A percentile compares a stretch with the other conserved stretches of the same genome.
Conservation (phyloP, 1,139 yeast genomes). For the Saccharomyces hybrid region DNA sequence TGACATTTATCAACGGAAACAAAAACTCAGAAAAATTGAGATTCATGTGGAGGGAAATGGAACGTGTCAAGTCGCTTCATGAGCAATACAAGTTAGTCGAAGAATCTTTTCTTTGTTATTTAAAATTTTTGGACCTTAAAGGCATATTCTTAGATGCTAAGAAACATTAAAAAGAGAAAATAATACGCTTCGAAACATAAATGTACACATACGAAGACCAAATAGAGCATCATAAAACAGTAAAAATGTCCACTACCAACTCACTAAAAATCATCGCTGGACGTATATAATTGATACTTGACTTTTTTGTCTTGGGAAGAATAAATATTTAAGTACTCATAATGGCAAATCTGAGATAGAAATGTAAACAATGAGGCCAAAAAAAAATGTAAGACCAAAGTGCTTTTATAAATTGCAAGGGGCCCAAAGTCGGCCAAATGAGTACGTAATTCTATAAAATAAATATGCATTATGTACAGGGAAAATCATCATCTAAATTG, state of each 20-base stretch:
- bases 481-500: slow-evolving; percentile 39
- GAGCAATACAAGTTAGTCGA: not conserved
- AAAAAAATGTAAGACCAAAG: not conserved
- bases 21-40: not conserved
- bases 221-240: not conserved
- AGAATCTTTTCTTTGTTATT: not conserved
- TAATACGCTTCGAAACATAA: not conserved
- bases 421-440: not conserved
- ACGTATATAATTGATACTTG: too few relatives aligned
- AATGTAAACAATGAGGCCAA: not conserved
- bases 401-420: not conserved
- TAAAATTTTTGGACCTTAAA: not conserved
- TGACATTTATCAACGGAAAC: not conserved
- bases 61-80: not conserved
- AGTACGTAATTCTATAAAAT: not conserved
- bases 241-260: too few relatives aligned
- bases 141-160: not conserved
- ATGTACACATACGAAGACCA: not conserved
- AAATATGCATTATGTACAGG: not conserved
- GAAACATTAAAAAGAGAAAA: not conserved
- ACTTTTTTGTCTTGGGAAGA: too few relatives aligned
- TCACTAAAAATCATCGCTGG: too few relatives aligned
- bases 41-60: not conserved
- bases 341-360: too few relatives aligned
- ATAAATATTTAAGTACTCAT: not conserved